These are phyloP conservation scores for Wickerhamiella infanticola DNA, from an alignment of 1,139 yeast species.

Conservation along the genomic window DNA sequence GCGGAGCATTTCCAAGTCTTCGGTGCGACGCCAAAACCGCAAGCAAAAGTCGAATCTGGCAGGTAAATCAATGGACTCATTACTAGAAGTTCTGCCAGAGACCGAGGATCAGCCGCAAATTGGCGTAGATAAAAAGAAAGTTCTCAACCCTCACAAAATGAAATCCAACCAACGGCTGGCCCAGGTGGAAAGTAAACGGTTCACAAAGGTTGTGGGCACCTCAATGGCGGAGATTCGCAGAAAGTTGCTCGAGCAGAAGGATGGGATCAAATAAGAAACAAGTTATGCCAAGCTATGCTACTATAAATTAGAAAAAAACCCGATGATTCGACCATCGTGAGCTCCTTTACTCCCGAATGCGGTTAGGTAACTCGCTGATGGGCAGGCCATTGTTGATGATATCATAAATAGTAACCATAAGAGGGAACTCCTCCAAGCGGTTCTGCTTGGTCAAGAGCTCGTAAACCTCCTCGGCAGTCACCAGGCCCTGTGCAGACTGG, in stretches of 20 bases:
- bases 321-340: neutral
- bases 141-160: slow-evolving; percentile 17
- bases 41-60: slow-evolving; percentile 19
- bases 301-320: neutral
- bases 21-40: slow-evolving; percentile 12
- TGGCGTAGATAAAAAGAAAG: slow-evolving; percentile 2
- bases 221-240: neutral
- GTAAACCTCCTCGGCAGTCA: slow-evolving; percentile 79
- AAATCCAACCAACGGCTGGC: slow-evolving; percentile 21
- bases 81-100: slow-evolving; percentile 21
- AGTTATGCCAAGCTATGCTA: neutral
- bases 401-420: slow-evolving; percentile 71
- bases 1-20: slow-evolving; percentile 19
- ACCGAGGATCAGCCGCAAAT: slow-evolving; percentile 8
- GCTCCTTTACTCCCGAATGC: slow-evolving; percentile 2
- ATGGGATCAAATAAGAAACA: neutral
- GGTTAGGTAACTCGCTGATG: slow-evolving; percentile 45
- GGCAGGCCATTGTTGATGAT: slow-evolving; percentile 60
- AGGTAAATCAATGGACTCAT: slow-evolving; percentile 18
- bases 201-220: slow-evolving; percentile 11
- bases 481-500: slow-evolving; percentile 86
- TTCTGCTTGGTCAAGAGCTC: slow-evolving; percentile 53
- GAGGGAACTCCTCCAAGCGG: slow-evolving; percentile 61
- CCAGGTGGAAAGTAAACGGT: slow-evolving; percentile 19
- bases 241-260: neutral